Percentiles rank a stretch among this genome's conserved stretches.
phyloP scores from a whole-genome alignment of 805 yeast species.

The Wickerhamomyces chaumierensis region DNA sequence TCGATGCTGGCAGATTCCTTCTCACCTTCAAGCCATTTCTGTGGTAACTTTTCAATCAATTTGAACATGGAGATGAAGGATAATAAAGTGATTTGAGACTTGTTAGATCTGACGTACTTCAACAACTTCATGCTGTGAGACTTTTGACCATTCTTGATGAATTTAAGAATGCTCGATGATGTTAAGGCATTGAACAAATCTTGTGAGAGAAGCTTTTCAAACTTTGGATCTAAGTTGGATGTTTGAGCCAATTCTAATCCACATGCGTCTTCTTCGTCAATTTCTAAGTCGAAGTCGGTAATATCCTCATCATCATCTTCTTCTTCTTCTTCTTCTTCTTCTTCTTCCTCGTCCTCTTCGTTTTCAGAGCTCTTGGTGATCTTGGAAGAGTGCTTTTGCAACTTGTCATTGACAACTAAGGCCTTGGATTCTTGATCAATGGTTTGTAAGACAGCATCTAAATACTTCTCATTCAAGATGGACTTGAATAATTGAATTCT shows the following conservation, averaged over 20 bases:
- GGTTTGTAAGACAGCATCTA: slow-evolving; percentile 10
- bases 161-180: slow-evolving; percentile 15
- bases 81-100: slow-evolving; percentile 14
- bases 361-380: neutral
- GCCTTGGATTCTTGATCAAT: slow-evolving; percentile 9
- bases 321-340: slow-evolving; percentile 1
- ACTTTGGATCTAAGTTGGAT: slow-evolving; percentile 8
- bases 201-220: slow-evolving; percentile 12
- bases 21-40: slow-evolving; percentile 11
- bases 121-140: slow-evolving; percentile 9
- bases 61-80: slow-evolving; percentile 19
- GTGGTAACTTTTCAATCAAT: slow-evolving; percentile 16
- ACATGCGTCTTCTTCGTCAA: slow-evolving; percentile 3
- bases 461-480: slow-evolving; percentile 18
- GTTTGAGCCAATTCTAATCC: neutral
- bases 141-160: slow-evolving; percentile 9
- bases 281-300: slow-evolving; percentile 2
- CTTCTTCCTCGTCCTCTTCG: slow-evolving; percentile 1
- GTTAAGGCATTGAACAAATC: slow-evolving; percentile 17
- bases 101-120: slow-evolving; percentile 10
- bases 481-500: slow-evolving; percentile 20
- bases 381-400: slow-evolving; percentile 2
- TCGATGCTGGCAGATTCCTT: slow-evolving; percentile 11
- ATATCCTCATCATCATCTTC: slow-evolving; percentile 4
- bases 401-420: slow-evolving; percentile 1